Base-by-base conservation (phyloP, 1,284 basidiomycete species). In the Ustilago esculenta region DNA sequence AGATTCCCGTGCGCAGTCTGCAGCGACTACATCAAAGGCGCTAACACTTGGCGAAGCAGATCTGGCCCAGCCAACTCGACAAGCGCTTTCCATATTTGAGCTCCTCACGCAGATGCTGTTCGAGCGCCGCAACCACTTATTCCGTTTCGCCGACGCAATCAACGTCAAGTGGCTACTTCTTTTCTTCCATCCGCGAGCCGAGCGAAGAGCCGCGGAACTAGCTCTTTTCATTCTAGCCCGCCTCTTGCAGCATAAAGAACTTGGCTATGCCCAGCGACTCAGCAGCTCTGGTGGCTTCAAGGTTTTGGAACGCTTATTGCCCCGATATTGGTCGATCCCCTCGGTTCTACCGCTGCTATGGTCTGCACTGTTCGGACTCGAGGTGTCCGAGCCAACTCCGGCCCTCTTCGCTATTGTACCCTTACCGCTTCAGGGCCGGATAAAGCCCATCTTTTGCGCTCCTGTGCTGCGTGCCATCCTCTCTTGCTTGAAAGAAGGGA, bases 221-320 rank as follows among this genome's bases (percentile, higher is more conserved):
- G 53, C 76, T 1, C 46, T 80, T 4, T 43, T 56, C n/a, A 54
- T 80, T 9, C 44, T 77, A 2, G 50, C 46, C 11, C 37, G 45
- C 12, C 68, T 79, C 12, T 49, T 77, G 30, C 37, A 42, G 3
- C 36, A 46, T 24, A 45, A 48, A 2, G 50, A 56, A 10, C 43
- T 64, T n/a, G 36, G 50, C 20, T 67, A 66, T 37, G 63, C 64
- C 23, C 52, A 75, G 30, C 89, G 87, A 67, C 90, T 93, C 77
- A 85, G 86, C 8, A 83, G 87, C 11, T 85, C 87, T 0, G 85
- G 92, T 1, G 91, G 92, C 0, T 83, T 90, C 32, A 87, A 89
- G 8, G 87, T 91, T 4, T 87, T 92, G 25, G 86, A 86, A 49
- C 84, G 92, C 15, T 84, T 93, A 6, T 85, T 92, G 21, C 86